Conservation (phyloP, 306 rosid species). For the Clitoria ternatea region DNA sequence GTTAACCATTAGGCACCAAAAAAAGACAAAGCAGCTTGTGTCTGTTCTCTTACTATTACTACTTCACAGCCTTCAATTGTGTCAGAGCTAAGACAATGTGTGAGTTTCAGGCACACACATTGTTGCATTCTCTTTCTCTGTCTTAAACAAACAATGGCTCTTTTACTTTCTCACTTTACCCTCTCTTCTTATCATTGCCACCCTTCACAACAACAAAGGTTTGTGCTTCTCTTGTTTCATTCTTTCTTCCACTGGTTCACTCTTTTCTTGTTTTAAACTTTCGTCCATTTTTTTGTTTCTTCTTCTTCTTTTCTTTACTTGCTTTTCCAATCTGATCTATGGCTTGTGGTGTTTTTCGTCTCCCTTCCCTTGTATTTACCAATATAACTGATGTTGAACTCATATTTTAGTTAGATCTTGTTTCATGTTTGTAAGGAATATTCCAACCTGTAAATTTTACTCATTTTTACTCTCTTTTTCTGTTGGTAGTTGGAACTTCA, state of each 20-base stretch:
- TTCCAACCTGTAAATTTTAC: background rate
- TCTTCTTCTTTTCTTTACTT: background rate
- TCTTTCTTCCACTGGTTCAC: conserved; percentile 10
- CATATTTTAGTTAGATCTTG: conserved; percentile 31
- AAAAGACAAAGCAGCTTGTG: conserved; percentile 32
- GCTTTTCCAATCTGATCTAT: conserved; percentile 33
- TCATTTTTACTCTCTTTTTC: background rate
- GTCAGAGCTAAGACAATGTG: conserved; percentile 48
- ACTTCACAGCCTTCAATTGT: conserved; percentile 38
- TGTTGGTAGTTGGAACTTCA: background rate
- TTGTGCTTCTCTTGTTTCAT: conserved; percentile 22
- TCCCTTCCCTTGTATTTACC: background rate
- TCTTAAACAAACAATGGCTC: conserved; percentile 29
- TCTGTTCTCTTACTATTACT: conserved; percentile 23
- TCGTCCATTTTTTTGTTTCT: background rate
- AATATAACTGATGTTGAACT: background rate
- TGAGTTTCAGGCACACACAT: conserved; percentile 43
- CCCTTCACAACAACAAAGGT: conserved; percentile 36
- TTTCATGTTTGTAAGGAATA: background rate
- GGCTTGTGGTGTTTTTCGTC: background rate
- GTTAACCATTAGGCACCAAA: conserved; percentile 28
- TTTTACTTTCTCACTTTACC: conserved; percentile 25
- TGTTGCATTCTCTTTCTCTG: conserved; percentile 34
- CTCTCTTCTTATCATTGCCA: conserved; percentile 25
- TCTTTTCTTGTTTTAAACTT: background rate